Evolutionary conservation across 371 early-diverging fungal species (phyloP).

Genomic region (Coemansia sp.): DNA sequence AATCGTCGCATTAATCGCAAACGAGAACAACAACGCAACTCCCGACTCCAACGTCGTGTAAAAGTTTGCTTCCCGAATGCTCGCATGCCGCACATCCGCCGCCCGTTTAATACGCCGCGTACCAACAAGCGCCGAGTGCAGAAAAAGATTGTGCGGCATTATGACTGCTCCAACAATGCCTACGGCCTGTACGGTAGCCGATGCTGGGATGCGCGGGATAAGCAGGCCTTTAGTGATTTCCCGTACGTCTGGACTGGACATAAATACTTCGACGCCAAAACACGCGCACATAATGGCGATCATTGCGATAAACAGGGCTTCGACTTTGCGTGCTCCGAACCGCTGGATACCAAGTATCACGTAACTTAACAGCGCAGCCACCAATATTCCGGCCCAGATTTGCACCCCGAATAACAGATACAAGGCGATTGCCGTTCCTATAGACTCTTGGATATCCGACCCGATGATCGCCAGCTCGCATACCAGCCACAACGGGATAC

Average conservation of each 20-base stretch:
- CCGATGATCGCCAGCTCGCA: slow-evolving; percentile 73
- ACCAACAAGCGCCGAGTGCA: slow-evolving; percentile 63
- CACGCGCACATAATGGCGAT: slow-evolving; percentile 66
- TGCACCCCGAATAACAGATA: slow-evolving; percentile 61
- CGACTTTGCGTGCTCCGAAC: slow-evolving; percentile 52
- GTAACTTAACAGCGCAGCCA: slow-evolving; percentile 61
- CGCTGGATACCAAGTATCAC: slow-evolving; percentile 55
- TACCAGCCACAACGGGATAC: slow-evolving; percentile 59
- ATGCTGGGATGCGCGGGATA: slow-evolving; percentile 35
- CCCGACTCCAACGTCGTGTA: slow-evolving; percentile 57
- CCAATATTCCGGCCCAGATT: slow-evolving; percentile 62
- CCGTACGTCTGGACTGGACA: slow-evolving; percentile 56
- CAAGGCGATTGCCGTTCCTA: slow-evolving; percentile 73
- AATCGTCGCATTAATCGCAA: slow-evolving; percentile 68
- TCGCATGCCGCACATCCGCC: slow-evolving; percentile 16
- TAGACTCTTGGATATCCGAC: slow-evolving; percentile 73
- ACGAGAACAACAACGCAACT: slow-evolving; percentile 63
- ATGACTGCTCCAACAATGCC: slow-evolving; percentile 69
- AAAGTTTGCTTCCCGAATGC: slow-evolving; percentile 48
- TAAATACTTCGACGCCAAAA: slow-evolving; percentile 64
- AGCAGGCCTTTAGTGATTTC: slow-evolving; percentile 59
- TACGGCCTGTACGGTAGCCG: slow-evolving; percentile 63
- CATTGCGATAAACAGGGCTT: slow-evolving; percentile 62
- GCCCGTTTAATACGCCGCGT: slow-evolving; percentile 34
- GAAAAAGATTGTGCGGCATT: slow-evolving; percentile 76